Base-by-base conservation (phyloP, 1,139 yeast genomes). In the Candida tropicalis region DNA sequence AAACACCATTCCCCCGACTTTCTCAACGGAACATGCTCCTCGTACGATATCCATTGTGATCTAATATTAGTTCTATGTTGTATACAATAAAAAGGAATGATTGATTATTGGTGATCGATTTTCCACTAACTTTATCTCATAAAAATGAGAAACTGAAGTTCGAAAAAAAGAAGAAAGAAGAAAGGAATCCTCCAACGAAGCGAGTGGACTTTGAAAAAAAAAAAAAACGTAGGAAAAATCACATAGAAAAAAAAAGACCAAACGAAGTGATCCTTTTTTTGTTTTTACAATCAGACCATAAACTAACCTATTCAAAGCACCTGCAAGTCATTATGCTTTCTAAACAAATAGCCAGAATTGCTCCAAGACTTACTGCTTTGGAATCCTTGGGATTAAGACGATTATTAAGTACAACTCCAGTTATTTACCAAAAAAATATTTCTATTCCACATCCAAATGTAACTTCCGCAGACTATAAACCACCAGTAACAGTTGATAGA, bases 11-110 rank as follows among this genome's bases (percentile, higher is more conserved):
- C 95, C 95, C 17, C 84, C 74, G 40, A 79, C 71, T 60, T 84
- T 85, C 60, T 79, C 81, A 53, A 77, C 81, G 22, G 79, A 70
- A 35, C 91, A 88, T 38, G 90, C 87, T 27, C 91, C 91, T 12
- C 84, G 62, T 8, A 72, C 66, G 6, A 63, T 49, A 38, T 66
- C 66, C 70, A 65, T 35, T 45, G 35, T 13, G 12, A 11, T 28
- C 20, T 9, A 5, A 7, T n/a, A n/a, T n/a, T 27, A 8, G 16
- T 10, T 4, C 6, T 25, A 10, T 11, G 26, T 23, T 28, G n/a
- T 25, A 22, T 12, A 17, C 15, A 10, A 26, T 9, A 23, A 20
- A 22, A 35, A 24, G 11, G 17, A 18, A 26, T 8, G 29, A 34
- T 22, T 6, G 38, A 24, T 6, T n/a, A n/a, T n/a, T n/a, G n/a